phyloP scores from a whole-genome alignment of 2,329 filamentous ascomycete genomes.

The Sarocladium oryzae region DNA sequence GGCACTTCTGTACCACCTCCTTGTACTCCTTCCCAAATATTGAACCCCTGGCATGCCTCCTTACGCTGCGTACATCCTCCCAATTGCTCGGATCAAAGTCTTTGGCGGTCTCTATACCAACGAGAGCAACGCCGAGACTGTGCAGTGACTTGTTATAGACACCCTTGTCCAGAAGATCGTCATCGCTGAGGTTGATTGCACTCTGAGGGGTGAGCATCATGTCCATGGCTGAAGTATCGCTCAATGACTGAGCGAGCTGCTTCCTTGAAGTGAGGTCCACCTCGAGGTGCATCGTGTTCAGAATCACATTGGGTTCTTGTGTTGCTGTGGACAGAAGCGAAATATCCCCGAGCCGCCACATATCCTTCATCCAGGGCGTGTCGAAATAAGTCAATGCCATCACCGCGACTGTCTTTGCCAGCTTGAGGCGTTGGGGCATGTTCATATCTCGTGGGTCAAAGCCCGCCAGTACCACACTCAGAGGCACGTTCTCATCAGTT shows the following conservation, averaged over 20 bases:
- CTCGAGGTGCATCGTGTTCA: not conserved
- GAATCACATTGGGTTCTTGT: slow-evolving; percentile 1
- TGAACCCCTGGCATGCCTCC: not conserved
- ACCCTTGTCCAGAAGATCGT: not conserved
- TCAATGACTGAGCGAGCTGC: not conserved
- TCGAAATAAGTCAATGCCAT: slow-evolving; percentile 1
- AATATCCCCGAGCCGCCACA: not conserved
- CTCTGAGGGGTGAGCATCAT: not conserved
- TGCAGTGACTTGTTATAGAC: slow-evolving; percentile 5
- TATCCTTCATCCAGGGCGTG: slow-evolving; percentile 6
- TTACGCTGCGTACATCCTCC: slow-evolving; percentile 1
- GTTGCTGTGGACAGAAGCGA: not conserved
- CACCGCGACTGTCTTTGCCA: not conserved
- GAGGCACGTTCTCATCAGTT: slow-evolving; percentile 3
- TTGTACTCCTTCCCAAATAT: slow-evolving; percentile 5
- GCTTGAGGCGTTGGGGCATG: not conserved
- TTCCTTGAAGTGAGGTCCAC: not conserved
- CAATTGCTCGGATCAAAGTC: slow-evolving; percentile 2
- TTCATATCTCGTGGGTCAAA: slow-evolving; percentile 3
- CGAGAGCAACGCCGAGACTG: slow-evolving; percentile 2
- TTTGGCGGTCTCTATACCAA: not conserved
- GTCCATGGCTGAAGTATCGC: not conserved
- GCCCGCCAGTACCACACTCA: not conserved
- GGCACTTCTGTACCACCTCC: not conserved
- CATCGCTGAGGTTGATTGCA: not conserved